These are phyloP conservation scores for Globomyces pollinis-pini DNA, from an alignment of 192 early-diverging fungal genomes.

Conservation along the genomic window DNA sequence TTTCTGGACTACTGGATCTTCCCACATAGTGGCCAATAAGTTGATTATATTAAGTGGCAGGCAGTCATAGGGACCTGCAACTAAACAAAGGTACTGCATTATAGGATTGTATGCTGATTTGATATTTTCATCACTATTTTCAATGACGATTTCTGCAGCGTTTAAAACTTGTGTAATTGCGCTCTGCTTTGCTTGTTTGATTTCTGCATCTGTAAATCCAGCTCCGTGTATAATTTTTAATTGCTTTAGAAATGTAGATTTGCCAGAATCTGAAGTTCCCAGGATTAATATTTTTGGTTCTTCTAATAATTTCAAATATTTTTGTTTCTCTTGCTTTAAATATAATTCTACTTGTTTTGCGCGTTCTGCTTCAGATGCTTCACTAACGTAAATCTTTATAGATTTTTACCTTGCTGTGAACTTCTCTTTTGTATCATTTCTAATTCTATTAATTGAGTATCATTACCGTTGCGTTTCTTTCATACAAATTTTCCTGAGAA, in stretches of 20 bases:
- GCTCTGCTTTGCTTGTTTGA: neutral
- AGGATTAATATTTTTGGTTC: neutral
- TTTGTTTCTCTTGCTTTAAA: neutral
- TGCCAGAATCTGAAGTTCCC: neutral
- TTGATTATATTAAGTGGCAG: neutral
- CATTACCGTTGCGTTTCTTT: too few species aligned
- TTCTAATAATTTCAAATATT: neutral
- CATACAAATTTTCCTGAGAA: too few species aligned
- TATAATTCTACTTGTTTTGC: neutral
- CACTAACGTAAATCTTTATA: too few species aligned
- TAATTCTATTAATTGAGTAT: too few species aligned
- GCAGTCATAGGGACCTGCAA: neutral
- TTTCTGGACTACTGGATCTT: neutral
- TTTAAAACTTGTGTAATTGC: too few species aligned
- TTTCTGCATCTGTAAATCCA: neutral
- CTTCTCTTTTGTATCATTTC: too few species aligned
- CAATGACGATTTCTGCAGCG: too few species aligned
- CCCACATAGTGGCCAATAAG: constrained; percentile 2
- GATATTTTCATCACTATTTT: too few species aligned
- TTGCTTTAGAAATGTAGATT: neutral
- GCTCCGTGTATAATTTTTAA: neutral
- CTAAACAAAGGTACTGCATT: neutral
- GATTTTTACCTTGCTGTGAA: too few species aligned
- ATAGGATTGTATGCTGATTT: neutral
- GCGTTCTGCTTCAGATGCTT: too few species aligned